These are phyloP conservation scores for Ogataea ramenticola DNA, from an alignment of 805 yeast species.

Conservation along the genomic window DNA sequence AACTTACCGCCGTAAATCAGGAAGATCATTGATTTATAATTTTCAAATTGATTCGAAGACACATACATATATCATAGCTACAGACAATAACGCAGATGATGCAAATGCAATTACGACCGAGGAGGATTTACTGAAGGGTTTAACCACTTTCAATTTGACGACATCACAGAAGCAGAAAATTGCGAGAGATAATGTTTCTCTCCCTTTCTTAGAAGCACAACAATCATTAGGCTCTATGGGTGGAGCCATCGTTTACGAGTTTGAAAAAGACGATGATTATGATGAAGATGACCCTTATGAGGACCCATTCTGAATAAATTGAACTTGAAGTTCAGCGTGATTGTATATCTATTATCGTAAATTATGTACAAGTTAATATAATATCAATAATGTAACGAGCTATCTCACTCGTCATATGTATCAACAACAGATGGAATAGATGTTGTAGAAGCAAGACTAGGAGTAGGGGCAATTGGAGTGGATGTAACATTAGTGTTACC, in stretches of 20 bases:
- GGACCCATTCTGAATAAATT: constrained; percentile 67
- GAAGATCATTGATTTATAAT: constrained; percentile 57
- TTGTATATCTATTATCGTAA: neutral
- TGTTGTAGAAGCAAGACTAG: neutral
- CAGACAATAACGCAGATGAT: constrained; percentile 9
- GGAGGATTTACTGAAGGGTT: constrained; percentile 50
- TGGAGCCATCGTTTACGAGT: constrained; percentile 94
- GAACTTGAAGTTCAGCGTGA: neutral
- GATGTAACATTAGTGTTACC: neutral
- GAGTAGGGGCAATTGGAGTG: neutral
- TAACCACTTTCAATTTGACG: constrained; percentile 83
- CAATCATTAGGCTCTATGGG: constrained; percentile 57
- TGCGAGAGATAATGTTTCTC: constrained; percentile 78
- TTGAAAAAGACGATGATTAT: constrained; percentile 94
- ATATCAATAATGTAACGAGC: neutral
- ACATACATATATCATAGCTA: constrained; percentile 32
- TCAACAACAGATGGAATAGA: neutral
- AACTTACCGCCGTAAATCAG: constrained; percentile 75
- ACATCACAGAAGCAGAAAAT: constrained; percentile 67
- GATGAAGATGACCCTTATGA: constrained; percentile 98
- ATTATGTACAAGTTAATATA: neutral
- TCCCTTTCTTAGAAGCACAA: constrained; percentile 92
- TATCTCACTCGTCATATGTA: neutral
- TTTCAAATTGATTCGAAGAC: constrained; percentile 43
- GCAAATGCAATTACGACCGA: constrained; percentile 29